Evolutionary conservation across 2,329 filamentous ascomycete species (phyloP).

Genomic region (Hypoxylon sp.): DNA sequence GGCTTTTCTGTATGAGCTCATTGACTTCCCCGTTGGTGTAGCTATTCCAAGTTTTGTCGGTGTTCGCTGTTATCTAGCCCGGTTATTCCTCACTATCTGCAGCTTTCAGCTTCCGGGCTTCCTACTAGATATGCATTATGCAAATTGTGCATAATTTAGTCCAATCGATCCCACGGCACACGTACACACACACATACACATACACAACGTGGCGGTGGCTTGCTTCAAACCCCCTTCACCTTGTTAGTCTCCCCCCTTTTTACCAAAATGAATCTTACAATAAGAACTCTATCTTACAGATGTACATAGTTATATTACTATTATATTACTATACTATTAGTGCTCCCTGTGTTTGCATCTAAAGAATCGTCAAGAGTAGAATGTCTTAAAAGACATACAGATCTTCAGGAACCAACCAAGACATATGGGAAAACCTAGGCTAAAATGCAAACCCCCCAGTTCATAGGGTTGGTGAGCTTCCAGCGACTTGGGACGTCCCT

Average conservation of each 20-base stretch:
- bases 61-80: not conserved
- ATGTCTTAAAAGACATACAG: conserved; percentile 17
- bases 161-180: conserved; percentile 16
- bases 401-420: conserved; percentile 43
- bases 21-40: not conserved
- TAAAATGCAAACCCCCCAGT: conserved; percentile 10
- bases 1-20: conserved; percentile 25
- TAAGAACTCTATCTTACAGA: not conserved
- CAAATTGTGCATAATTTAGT: conserved; percentile 27
- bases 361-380: not conserved
- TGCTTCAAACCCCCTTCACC: conserved; percentile 5
- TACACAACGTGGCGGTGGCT: not conserved
- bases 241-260: not conserved
- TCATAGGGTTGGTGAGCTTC: conserved; percentile 36
- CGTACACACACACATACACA: not conserved
- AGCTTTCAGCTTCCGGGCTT: conserved; percentile 8
- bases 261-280: conserved; percentile 1
- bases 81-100: conserved; percentile 2
- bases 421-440: conserved; percentile 35
- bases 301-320: too few species aligned
- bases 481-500: conserved; percentile 39
- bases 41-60: conserved; percentile 20
- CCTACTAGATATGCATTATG: conserved; percentile 22
- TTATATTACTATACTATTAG: not conserved
- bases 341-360: conserved; percentile 2